Percentiles rank a stretch among this genome's conserved stretches.
These are phyloP conservation scores for Alternaria consortialis DNA, from an alignment of 2,329 filamentous ascomycete species.

Conservation along the genomic window DNA sequence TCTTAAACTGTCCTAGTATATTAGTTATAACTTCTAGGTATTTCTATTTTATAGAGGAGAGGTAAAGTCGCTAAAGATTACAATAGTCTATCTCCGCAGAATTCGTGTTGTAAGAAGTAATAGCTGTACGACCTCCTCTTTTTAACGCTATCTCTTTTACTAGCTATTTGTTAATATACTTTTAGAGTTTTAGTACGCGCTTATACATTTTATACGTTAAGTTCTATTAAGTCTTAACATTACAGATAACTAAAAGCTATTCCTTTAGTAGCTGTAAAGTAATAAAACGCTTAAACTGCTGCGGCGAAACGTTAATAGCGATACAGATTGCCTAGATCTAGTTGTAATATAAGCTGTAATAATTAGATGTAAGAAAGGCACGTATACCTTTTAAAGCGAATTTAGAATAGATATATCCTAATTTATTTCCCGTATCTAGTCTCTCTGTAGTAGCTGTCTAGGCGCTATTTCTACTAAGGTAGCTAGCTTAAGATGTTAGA, in stretches of 20 bases:
- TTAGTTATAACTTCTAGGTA: background rate
- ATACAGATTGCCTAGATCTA: too few relatives aligned
- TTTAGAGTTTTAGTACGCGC: conserved; percentile 10
- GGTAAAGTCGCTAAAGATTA: background rate
- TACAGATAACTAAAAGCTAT: background rate
- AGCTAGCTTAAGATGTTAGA: conserved; percentile 4
- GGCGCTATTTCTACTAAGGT: background rate
- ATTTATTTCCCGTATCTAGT: background rate
- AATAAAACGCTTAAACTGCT: background rate
- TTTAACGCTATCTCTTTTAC: conserved; percentile 10
- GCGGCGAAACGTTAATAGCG: background rate
- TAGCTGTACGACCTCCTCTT: too few relatives aligned
- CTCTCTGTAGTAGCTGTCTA: background rate
- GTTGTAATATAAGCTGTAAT: too few relatives aligned
- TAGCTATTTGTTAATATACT: conserved; percentile 20
- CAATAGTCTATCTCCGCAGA: too few relatives aligned
- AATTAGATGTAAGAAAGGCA: background rate
- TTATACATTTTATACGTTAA: conserved; percentile 18
- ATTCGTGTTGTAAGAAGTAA: too few relatives aligned
- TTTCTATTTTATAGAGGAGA: background rate
- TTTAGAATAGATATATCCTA: background rate
- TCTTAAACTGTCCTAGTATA: background rate
- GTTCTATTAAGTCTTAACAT: conserved; percentile 17
- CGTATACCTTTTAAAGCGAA: background rate
- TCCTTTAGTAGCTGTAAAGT: background rate